Evolutionary conservation across 495 filamentous ascomycete genomes (phyloP), one percentile per base, ranked within the genome.

Genomic region (Penicillium maclennaniae): DNA sequence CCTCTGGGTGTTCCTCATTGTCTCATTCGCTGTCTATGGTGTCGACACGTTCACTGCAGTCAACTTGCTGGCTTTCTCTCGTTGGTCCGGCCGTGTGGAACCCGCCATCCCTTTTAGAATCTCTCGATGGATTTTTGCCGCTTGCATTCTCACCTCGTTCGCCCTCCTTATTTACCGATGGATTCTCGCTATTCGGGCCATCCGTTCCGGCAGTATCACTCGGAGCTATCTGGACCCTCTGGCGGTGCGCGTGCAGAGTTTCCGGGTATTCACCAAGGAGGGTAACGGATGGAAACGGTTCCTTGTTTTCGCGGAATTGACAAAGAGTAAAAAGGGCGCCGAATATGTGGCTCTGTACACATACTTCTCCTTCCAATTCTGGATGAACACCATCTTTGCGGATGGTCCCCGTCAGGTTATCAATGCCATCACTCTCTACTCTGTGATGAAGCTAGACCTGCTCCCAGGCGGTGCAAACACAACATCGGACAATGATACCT

Each of bases 331-430:
- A 65, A 92, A 95, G 66, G 90, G 91, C 10, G 82, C 84, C 26
- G 92, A 97, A 66, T 96, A 95, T 66, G 77, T 95, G 38, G 93
- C 92, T 10, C 78, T 98, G 3, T 96, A 96, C 62, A 86, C 89
- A 27, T 96, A 96, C 63, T 98, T 97, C 69, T 87, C 87, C 16
- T 97, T 97, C 66, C 87, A 97, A 74, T 85, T 87, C 46, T 96
- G 93, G 86, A 80, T 96, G 65, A 87, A 90, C 44, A 84, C 91
- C 26, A 71, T 96, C 45, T 79, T 97, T 57, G 93, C 91, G 40
- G 88, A 95, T 70, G 92, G 91, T 1, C 93, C 93, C 14, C 87
- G 93, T 53, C 89, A 95, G 61, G 87, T 85, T 49, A 77, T 97
- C 66, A 98, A 98, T 64, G 89, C 83, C 16, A 70, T 97, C 53